phyloP scores from a whole-genome alignment of 2,329 filamentous ascomycete genomes.

The Ramichloridium luteum region DNA sequence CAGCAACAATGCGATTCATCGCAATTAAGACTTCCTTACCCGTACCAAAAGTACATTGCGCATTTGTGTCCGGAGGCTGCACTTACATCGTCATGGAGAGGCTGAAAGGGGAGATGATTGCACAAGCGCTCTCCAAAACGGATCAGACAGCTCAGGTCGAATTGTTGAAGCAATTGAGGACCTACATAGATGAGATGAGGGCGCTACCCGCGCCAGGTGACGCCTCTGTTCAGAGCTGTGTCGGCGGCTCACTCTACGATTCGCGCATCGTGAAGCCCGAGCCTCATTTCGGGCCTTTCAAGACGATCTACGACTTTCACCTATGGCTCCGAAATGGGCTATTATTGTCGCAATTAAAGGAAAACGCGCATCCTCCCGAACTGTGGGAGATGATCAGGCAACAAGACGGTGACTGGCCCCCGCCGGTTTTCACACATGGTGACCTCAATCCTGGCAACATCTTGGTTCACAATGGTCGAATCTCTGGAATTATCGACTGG shows the following conservation, averaged over 20 bases:
- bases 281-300: slow-evolving; percentile 8
- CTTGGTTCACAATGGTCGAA: slow-evolving; percentile 27
- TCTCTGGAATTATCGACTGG: slow-evolving; percentile 39
- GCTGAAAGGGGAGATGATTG: slow-evolving; percentile 1
- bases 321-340: slow-evolving; percentile 6
- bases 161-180: slow-evolving; percentile 7
- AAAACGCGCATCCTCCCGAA: background rate
- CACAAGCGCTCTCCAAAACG: too few relatives aligned
- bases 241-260: slow-evolving; percentile 7
- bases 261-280: slow-evolving; percentile 4
- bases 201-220: slow-evolving; percentile 3
- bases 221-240: slow-evolving; percentile 3
- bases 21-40: slow-evolving; percentile 7
- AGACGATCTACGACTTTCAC: slow-evolving; percentile 7
- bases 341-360: background rate
- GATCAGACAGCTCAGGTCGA: too few relatives aligned
- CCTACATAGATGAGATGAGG: slow-evolving; percentile 4
- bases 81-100: slow-evolving; percentile 8
- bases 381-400: slow-evolving; percentile 19
- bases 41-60: slow-evolving; percentile 7
- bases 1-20: slow-evolving; percentile 6
- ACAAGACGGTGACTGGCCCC: slow-evolving; percentile 28
- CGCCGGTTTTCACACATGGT: slow-evolving; percentile 38
- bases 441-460: slow-evolving; percentile 37
- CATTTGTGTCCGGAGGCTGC: slow-evolving; percentile 4